Evolutionary conservation across 257 asterid genomes (phyloP).

Genomic region (Lycium ferocissimum): DNA sequence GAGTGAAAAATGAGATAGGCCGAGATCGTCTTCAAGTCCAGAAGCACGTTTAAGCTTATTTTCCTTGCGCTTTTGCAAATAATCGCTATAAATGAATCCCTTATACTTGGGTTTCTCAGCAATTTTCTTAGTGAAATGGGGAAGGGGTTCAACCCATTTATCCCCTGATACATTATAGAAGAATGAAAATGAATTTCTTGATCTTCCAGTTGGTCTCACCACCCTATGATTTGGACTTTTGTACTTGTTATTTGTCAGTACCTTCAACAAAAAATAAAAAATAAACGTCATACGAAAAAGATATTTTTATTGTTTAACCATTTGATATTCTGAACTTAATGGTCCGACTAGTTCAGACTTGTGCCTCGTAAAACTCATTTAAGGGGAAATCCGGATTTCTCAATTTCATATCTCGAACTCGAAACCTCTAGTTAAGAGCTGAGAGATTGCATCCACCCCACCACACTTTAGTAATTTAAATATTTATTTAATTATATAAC

Average conservation of each 20-base stretch:
- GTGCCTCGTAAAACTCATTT: not conserved
- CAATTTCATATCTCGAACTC: not conserved
- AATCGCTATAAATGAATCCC: slow-evolving; percentile 53
- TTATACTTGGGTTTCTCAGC: slow-evolving; percentile 50
- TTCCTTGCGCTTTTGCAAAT: slow-evolving; percentile 47
- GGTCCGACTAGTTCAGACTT: not conserved
- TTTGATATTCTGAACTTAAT: not conserved
- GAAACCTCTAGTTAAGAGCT: not conserved
- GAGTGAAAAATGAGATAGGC: slow-evolving; percentile 25
- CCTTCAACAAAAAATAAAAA: slow-evolving; percentile 33
- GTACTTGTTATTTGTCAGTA: slow-evolving; percentile 51
- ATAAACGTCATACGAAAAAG: not conserved
- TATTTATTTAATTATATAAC: not conserved
- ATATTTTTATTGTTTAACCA: not conserved
- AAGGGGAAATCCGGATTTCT: not conserved
- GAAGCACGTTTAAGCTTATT: slow-evolving; percentile 59
- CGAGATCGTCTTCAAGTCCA: slow-evolving; percentile 45
- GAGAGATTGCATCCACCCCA: not conserved
- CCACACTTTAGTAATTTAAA: not conserved
- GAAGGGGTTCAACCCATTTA: slow-evolving; percentile 61
- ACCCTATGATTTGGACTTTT: slow-evolving; percentile 69
- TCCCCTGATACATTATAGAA: slow-evolving; percentile 56
- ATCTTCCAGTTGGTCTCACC: slow-evolving; percentile 45
- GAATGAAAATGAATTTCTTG: slow-evolving; percentile 52
- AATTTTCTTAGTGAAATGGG: slow-evolving; percentile 47